A percentile compares a stretch with the other conserved stretches of the same genome.
Conservation (phyloP, 2,329 filamentous ascomycete genomes). For the Xylaria sp. region DNA sequence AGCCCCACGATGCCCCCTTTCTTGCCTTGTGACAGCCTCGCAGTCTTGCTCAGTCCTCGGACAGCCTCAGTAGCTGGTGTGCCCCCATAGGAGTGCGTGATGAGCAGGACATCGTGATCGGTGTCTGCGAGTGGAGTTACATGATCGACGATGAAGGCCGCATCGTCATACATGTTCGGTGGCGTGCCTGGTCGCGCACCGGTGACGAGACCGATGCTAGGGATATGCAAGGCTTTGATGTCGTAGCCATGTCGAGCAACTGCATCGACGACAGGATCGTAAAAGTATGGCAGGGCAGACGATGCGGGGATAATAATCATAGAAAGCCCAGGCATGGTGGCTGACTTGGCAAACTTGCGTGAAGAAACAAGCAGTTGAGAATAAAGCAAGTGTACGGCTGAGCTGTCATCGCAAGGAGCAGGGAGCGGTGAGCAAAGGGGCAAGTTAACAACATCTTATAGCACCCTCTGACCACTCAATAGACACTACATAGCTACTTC, state of each 20-base stretch:
- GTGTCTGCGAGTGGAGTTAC: slow-evolving; percentile 51
- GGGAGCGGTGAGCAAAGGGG: no score
- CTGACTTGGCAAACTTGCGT: no score
- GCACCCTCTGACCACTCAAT: no score
- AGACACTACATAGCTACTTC: no score
- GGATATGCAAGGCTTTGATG: slow-evolving; percentile 35
- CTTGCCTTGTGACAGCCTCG: slow-evolving; percentile 47
- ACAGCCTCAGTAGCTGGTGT: slow-evolving; percentile 46
- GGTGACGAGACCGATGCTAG: slow-evolving; percentile 27
- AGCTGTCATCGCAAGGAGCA: no score
- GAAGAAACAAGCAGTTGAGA: no score
- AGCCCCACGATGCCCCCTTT: slow-evolving; percentile 51
- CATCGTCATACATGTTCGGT: slow-evolving; percentile 49
- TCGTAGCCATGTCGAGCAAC: slow-evolving; percentile 27
- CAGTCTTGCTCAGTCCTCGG: slow-evolving; percentile 48
- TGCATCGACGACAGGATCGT: slow-evolving; percentile 27
- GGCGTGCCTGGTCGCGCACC: slow-evolving; percentile 25
- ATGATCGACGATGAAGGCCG: slow-evolving; percentile 46
- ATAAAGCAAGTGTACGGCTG: no score
- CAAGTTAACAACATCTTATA: no score
- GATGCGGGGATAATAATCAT: slow-evolving; percentile 31
- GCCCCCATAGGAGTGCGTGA: slow-evolving; percentile 41
- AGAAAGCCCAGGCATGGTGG: slow-evolving; percentile 28
- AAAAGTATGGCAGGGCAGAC: slow-evolving; percentile 28
- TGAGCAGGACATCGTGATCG: slow-evolving; percentile 34